These are phyloP conservation scores for Suillus tomentosus DNA, from an alignment of 768 basidiomycete genomes.

Conservation along the genomic window DNA sequence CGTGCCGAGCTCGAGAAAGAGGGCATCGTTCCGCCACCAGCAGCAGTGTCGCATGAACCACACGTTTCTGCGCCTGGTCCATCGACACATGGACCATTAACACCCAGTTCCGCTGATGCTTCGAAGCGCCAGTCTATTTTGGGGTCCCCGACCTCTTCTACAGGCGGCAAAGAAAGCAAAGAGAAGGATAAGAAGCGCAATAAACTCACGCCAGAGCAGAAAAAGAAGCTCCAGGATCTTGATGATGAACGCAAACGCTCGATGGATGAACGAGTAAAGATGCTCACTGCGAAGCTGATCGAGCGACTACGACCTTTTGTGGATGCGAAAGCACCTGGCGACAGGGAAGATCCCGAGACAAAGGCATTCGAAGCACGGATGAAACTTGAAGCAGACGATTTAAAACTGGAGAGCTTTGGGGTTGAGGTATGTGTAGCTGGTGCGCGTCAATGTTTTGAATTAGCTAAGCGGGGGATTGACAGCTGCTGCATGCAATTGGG, in stretches of 20 bases:
- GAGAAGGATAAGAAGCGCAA: conserved; percentile 46
- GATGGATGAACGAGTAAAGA: conserved; percentile 75
- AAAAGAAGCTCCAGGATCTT: conserved; percentile 77
- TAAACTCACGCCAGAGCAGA: conserved; percentile 81
- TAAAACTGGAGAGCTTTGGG: conserved; percentile 97
- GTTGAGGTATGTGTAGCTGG: conserved; percentile 66
- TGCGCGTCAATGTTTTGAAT: not conserved
- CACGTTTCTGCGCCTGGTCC: conserved; percentile 14
- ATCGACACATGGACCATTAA: conserved; percentile 6
- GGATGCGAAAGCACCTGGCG: conserved; percentile 83
- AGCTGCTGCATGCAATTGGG: conserved; percentile 90
- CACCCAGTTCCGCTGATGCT: conserved; percentile 22
- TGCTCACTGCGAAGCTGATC: conserved; percentile 75
- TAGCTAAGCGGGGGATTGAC: not conserved
- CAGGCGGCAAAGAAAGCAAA: conserved; percentile 29
- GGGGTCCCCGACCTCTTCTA: conserved; percentile 20
- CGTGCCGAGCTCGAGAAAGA: conserved; percentile 83
- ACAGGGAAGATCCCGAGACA: conserved; percentile 82
- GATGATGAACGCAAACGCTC: conserved; percentile 80
- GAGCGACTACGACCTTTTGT: conserved; percentile 90
- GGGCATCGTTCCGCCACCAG: conserved; percentile 40
- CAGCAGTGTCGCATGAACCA: conserved; percentile 18
- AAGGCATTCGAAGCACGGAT: conserved; percentile 75
- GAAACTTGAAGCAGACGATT: conserved; percentile 84
- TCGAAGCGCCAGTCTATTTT: conserved; percentile 19